These are phyloP conservation scores for Penicillium robsamsonii DNA, from an alignment of 495 filamentous ascomycete genomes.

Conservation along the genomic window DNA sequence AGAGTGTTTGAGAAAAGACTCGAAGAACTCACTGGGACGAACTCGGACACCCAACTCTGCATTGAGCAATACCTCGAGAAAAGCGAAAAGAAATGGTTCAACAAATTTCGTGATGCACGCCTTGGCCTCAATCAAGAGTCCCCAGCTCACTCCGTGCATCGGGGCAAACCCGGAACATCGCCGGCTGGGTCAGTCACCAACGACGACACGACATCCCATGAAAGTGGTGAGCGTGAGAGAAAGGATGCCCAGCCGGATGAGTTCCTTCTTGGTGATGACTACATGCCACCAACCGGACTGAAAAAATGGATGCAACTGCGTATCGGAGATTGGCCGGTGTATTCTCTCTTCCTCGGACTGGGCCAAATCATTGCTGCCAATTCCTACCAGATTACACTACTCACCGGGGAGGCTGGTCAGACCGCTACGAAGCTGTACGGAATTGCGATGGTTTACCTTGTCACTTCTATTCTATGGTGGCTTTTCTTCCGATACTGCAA, in stretches of 20 bases:
- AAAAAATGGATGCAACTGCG: slow-evolving; percentile 52
- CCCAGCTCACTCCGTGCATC: slow-evolving; percentile 43
- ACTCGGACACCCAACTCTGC: slow-evolving; percentile 59
- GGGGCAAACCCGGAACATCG: slow-evolving; percentile 31
- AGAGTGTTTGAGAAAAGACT: slow-evolving; percentile 59
- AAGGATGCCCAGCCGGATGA: slow-evolving; percentile 40
- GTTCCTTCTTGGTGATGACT: slow-evolving; percentile 62
- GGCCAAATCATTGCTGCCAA: slow-evolving; percentile 71
- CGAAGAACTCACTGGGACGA: slow-evolving; percentile 54
- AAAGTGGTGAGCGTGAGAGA: slow-evolving; percentile 31
- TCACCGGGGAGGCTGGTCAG: slow-evolving; percentile 63
- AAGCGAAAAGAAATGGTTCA: slow-evolving; percentile 71
- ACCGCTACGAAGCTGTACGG: slow-evolving; percentile 63
- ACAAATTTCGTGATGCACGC: slow-evolving; percentile 59
- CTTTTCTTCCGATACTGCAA: slow-evolving; percentile 59
- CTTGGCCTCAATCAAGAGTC: slow-evolving; percentile 45
- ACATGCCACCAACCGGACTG: slow-evolving; percentile 64
- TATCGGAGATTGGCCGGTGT: slow-evolving; percentile 66
- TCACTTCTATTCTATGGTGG: slow-evolving; percentile 65
- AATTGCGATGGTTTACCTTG: slow-evolving; percentile 62
- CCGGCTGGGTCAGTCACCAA: slow-evolving; percentile 39
- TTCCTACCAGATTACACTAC: slow-evolving; percentile 69
- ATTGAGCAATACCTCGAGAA: slow-evolving; percentile 67
- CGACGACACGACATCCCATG: slow-evolving; percentile 38
- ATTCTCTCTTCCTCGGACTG: slow-evolving; percentile 63